Percentiles rank a stretch among this genome's conserved stretches.
phyloP scores from a whole-genome alignment of 768 basidiomycete genomes.

The Trametes villosa region DNA sequence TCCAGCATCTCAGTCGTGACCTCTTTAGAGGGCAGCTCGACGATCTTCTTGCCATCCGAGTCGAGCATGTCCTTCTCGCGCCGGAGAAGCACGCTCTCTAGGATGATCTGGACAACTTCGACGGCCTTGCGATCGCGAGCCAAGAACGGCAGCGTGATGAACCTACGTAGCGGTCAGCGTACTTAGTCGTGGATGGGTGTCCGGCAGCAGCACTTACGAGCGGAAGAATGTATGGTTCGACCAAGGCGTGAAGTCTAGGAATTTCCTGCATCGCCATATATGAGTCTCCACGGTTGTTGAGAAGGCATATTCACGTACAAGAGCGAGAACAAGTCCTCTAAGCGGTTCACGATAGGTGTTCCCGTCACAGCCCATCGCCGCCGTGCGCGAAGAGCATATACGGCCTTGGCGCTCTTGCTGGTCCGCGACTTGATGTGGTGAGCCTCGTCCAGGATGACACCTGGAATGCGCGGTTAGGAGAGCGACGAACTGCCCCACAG shows the following conservation, averaged over 20 bases:
- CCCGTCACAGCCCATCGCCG: conserved; percentile 93
- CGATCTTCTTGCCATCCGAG: conserved; percentile 82
- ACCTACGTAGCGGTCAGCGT: conserved; percentile 46
- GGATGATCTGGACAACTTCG: conserved; percentile 92
- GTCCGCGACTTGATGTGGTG: conserved; percentile 91
- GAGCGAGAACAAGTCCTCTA: conserved; percentile 90
- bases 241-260: conserved; percentile 80
- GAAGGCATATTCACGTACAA: conserved; percentile 44
- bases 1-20: conserved; percentile 76
- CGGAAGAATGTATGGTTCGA: conserved; percentile 88
- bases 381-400: conserved; percentile 79
- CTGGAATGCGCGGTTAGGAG: conserved; percentile 8
- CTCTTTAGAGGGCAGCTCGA: conserved; percentile 87
- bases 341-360: conserved; percentile 93
- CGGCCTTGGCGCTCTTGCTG: conserved; percentile 87
- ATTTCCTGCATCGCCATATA: conserved; percentile 54
- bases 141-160: conserved; percentile 91
- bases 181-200: background rate
- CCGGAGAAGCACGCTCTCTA: conserved; percentile 84
- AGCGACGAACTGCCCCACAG: background rate
- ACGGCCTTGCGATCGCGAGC: conserved; percentile 91
- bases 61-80: conserved; percentile 95
- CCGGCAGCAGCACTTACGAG: conserved; percentile 60
- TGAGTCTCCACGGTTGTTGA: background rate
- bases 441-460: conserved; percentile 87